Evolutionary conservation across 805 yeast species (phyloP).

Genomic region (Hyphopichia homilentoma): DNA sequence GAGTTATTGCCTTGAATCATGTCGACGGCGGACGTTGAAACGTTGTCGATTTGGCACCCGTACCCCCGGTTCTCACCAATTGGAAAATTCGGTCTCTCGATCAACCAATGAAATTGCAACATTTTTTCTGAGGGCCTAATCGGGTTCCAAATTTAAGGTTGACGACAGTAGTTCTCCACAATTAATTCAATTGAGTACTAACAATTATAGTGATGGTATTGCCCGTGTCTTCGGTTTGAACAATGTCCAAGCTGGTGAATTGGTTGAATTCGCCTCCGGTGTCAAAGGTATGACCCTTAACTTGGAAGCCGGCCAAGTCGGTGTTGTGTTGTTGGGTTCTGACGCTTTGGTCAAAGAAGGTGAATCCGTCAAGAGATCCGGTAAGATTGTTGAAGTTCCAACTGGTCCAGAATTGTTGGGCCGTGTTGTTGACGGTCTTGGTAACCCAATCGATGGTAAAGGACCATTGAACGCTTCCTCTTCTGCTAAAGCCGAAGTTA

Average conservation of each 20-base stretch:
- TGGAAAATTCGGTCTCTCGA: no score
- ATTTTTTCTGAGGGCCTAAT: constrained; percentile 6
- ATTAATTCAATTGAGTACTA: no score
- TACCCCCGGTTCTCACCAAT: no score
- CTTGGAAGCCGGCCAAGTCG: constrained; percentile 99
- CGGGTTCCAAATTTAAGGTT: no score
- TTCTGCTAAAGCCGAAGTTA: constrained; percentile 93
- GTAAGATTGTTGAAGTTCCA: constrained; percentile 98
- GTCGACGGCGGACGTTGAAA: no score
- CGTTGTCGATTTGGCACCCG: no score
- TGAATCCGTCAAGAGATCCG: constrained; percentile 99
- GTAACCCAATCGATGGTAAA: constrained; percentile 99
- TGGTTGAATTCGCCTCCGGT: constrained; percentile 98
- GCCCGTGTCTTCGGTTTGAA: constrained; percentile 99
- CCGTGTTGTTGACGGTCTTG: constrained; percentile 99
- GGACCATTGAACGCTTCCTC: constrained; percentile 91
- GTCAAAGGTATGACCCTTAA: constrained; percentile 99
- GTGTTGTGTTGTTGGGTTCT: constrained; percentile 99
- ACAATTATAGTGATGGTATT: constrained; percentile 88
- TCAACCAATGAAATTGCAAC: constrained; percentile 4
- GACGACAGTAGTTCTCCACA: no score
- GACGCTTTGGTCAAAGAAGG: constrained; percentile 99
- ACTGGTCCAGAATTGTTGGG: constrained; percentile 98
- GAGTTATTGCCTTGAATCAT: no score
- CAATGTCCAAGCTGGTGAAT: constrained; percentile 99